Base-by-base conservation (phyloP, 768 basidiomycete genomes). In the Coprinopsis marcescibilis region DNA sequence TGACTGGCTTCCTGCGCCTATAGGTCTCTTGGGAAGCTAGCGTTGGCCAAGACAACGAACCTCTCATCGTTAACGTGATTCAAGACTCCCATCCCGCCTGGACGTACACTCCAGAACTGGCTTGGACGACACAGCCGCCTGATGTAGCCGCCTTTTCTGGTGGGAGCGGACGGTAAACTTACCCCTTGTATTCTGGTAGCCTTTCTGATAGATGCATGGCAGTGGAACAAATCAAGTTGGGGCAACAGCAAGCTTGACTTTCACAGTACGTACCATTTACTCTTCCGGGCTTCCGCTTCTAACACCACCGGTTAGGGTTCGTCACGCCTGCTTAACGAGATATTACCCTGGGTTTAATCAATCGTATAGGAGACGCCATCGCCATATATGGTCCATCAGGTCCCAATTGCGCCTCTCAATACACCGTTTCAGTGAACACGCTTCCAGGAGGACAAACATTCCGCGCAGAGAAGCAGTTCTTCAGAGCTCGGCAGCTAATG, bases 321-420 rank as follows among this genome's bases (percentile, higher is more conserved):
- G 35, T 6, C 10, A 36, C 15, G n/a, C 35, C 7, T 36, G 10
- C 35, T 17, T 36, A 6, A 36, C 19, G 19, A 10, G 7, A 7
- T 36, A 10, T 17, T 10, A 10, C 12, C 8, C 35, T 17, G 7
- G 7, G 35, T n/a, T n/a, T n/a, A n/a, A n/a, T n/a, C n/a, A n/a
- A n/a, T 24, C 36, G 5, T 27, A 6, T n/a, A 70, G 76, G 73
- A 34, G 69, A 70, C 48, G 70, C 65, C 11, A 64, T 77, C n/a
- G 69, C 67, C 0, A 40, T 77, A 6, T 76, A 69, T 42, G 72
- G 75, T 14, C 62, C 74, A 8, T 62, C 69, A 1, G 55, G 51
- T 1, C 51, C 56, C 1, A 41, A 38, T 8, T 43, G 39, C 15
- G 43, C 52, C 11, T 46, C 55, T 1, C 34, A 45, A 2, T 57